Evolutionary conservation across 2,329 filamentous ascomycete genomes (phyloP).

Genomic region (Penicillium sp.): DNA sequence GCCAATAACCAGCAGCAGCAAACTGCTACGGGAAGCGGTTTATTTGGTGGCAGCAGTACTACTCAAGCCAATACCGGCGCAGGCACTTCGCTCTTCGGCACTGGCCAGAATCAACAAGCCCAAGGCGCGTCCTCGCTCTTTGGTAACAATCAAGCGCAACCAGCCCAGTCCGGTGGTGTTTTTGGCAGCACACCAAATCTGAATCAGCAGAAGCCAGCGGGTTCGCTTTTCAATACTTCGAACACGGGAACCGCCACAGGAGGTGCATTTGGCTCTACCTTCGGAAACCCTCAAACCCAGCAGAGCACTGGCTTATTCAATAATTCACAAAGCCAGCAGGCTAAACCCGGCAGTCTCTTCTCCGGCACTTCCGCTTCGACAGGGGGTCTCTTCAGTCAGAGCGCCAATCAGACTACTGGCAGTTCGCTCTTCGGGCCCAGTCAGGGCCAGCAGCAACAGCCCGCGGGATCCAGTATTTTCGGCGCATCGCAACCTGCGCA

Average conservation of each 20-base stretch:
- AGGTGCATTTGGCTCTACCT: slow-evolving; percentile 32
- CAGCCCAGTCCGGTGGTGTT: slow-evolving; percentile 38
- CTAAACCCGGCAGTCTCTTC: slow-evolving; percentile 50
- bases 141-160: slow-evolving; percentile 28
- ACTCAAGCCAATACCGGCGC: slow-evolving; percentile 15
- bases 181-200: slow-evolving; percentile 37
- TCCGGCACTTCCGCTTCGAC: slow-evolving; percentile 36
- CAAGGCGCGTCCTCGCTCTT: slow-evolving; percentile 31
- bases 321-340: slow-evolving; percentile 44
- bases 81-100: slow-evolving; percentile 32
- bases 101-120: slow-evolving; percentile 35
- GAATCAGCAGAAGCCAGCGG: slow-evolving; percentile 19
- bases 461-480: slow-evolving; percentile 43
- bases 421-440: slow-evolving; percentile 55
- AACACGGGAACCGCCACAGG: slow-evolving; percentile 17
- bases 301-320: slow-evolving; percentile 42
- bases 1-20: slow-evolving; percentile 40
- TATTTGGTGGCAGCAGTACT: slow-evolving; percentile 43
- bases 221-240: slow-evolving; percentile 17
- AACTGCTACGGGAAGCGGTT: slow-evolving; percentile 20
- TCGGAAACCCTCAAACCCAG: slow-evolving; percentile 42
- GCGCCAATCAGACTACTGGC: slow-evolving; percentile 27
- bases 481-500: slow-evolving; percentile 48
- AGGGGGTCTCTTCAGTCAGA: slow-evolving; percentile 41
- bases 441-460: slow-evolving; percentile 31